These are phyloP conservation scores for Tuber melanosporum DNA, from an alignment of 495 filamentous ascomycete species.

Conservation along the genomic window DNA sequence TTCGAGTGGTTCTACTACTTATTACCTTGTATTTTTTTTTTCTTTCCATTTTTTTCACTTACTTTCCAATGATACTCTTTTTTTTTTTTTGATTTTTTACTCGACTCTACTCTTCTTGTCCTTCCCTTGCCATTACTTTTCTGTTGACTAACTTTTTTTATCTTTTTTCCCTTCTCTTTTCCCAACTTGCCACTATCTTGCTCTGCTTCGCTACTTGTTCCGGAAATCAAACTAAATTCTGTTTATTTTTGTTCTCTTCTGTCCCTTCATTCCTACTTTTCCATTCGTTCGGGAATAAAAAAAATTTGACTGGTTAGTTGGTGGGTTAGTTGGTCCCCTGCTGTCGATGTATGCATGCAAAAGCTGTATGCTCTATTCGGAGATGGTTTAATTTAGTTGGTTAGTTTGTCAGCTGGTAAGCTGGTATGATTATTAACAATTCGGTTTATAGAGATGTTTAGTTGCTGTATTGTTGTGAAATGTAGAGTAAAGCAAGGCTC, in stretches of 20 bases:
- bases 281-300: background rate
- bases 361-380: background rate
- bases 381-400: background rate
- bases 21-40: background rate
- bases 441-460: background rate
- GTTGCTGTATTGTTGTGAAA: background rate
- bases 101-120: background rate
- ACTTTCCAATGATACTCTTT: background rate
- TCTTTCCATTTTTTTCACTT: background rate
- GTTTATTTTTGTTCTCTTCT: background rate
- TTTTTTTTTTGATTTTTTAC: background rate
- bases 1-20: background rate
- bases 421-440: background rate
- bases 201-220: background rate
- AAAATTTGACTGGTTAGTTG: background rate
- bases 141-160: background rate
- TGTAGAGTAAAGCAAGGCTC: background rate
- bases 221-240: background rate
- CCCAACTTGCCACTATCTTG: background rate
- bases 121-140: background rate
- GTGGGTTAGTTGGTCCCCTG: background rate
- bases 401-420: background rate
- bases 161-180: background rate
- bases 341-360: background rate
- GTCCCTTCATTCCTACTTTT: background rate